These are phyloP conservation scores for Rhododendron simsii DNA, from an alignment of 148 eudicot species.

Conservation along the genomic window DNA sequence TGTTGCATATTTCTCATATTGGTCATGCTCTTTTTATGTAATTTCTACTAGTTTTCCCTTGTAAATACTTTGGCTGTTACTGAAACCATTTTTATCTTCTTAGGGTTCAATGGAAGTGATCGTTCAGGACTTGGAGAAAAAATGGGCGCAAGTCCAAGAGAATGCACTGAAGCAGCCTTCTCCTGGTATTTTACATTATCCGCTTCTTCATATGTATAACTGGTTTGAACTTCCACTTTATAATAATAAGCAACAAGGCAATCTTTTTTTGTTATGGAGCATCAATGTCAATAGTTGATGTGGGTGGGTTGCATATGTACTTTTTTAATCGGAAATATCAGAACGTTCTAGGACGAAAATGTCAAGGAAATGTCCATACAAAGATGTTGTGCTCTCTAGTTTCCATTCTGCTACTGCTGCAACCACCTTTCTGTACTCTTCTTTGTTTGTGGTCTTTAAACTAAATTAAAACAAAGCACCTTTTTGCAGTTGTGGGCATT, in stretches of 20 bases:
- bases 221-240: background rate
- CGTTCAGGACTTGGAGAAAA: slow-evolving; percentile 66
- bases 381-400: background rate
- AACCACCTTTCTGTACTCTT: background rate
- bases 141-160: slow-evolving; percentile 78
- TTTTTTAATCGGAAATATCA: background rate
- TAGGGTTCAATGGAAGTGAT: slow-evolving; percentile 61
- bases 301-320: background rate
- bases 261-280: background rate
- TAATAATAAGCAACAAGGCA: background rate
- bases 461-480: background rate
- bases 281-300: background rate
- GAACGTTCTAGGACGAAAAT: background rate
- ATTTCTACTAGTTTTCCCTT: background rate
- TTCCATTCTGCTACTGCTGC: background rate
- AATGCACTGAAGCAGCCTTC: slow-evolving; percentile 76
- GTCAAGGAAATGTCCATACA: background rate
- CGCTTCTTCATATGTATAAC: background rate
- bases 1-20: slow-evolving; percentile 14
- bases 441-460: background rate
- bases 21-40: background rate
- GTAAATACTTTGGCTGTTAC: background rate
- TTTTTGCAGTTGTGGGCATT: background rate
- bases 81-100: slow-evolving; percentile 14
- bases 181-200: slow-evolving; percentile 51